Percentiles rank a stretch among this genome's conserved stretches.
phyloP scores from a whole-genome alignment of 192 early-diverging fungal species.

The Podila epicladia region DNA sequence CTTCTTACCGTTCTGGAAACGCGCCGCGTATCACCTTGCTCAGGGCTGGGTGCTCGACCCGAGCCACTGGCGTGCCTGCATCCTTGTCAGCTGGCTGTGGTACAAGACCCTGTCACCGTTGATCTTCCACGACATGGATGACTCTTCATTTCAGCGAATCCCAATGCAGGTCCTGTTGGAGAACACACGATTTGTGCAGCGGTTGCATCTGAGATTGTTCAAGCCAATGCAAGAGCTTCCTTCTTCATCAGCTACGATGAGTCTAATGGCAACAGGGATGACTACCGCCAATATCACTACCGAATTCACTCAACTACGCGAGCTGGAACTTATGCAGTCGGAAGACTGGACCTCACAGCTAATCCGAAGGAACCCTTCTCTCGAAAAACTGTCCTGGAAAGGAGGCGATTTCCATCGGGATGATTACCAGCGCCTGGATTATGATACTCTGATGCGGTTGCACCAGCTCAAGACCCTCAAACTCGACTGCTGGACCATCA shows the following conservation, averaged over 20 bases:
- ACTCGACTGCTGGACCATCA: neutral
- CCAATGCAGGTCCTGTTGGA: neutral
- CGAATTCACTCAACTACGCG: neutral
- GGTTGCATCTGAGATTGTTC: neutral
- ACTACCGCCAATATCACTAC: neutral
- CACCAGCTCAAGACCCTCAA: neutral
- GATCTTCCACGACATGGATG: neutral
- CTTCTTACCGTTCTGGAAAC: neutral
- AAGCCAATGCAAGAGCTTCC: neutral
- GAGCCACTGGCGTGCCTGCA: neutral
- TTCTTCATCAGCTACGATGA: neutral
- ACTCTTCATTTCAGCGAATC: neutral
- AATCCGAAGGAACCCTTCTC: neutral
- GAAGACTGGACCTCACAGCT: neutral
- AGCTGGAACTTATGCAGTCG: neutral
- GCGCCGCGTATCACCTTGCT: neutral
- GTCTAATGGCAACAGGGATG: neutral
- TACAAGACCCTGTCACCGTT: neutral
- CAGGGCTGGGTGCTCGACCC: conserved; percentile 3
- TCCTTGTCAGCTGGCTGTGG: neutral
- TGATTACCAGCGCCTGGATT: neutral
- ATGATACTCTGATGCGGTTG: neutral
- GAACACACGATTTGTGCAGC: neutral
- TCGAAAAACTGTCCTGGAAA: neutral
- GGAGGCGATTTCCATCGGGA: neutral